phyloP scores from a whole-genome alignment of 805 yeast genomes.

The Spathaspora passalidarum region DNA sequence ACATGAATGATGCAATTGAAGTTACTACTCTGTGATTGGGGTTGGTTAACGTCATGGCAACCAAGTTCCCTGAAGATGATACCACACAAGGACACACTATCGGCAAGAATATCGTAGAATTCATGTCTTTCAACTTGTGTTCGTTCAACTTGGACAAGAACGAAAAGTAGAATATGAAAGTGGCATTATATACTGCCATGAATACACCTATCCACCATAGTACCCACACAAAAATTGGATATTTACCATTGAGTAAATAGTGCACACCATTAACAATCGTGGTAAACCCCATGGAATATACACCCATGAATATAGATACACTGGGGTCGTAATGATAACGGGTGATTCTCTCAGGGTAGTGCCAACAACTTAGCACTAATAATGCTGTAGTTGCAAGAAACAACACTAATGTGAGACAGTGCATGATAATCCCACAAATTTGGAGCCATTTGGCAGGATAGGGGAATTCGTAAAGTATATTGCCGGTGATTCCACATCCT shows the following conservation, averaged over 20 bases:
- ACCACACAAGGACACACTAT: constrained; percentile 77
- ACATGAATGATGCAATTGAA: constrained; percentile 48
- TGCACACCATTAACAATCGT: constrained; percentile 58
- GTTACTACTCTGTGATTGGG: constrained; percentile 45
- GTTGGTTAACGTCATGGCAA: constrained; percentile 40
- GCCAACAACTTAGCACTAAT: constrained; percentile 22
- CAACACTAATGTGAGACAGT: constrained; percentile 51
- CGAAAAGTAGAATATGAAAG: constrained; percentile 4
- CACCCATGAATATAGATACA: constrained; percentile 63
- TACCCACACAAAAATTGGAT: constrained; percentile 20
- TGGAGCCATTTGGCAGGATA: constrained; percentile 56
- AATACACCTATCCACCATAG: constrained; percentile 65
- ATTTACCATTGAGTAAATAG: constrained; percentile 34
- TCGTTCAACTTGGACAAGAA: constrained; percentile 5
- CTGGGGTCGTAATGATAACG: constrained; percentile 25
- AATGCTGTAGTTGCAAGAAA: constrained; percentile 42
- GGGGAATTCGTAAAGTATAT: constrained; percentile 60
- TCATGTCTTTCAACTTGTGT: constrained; percentile 25
- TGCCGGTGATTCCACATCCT: constrained; percentile 75
- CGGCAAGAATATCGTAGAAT: constrained; percentile 60
- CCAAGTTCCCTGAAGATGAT: constrained; percentile 59
- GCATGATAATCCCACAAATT: constrained; percentile 56
- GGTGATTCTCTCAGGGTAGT: constrained; percentile 17
- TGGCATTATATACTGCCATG: constrained; percentile 5
- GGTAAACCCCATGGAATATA: constrained; percentile 71